Evolutionary conservation across 495 filamentous ascomycete genomes (phyloP), one percentile per base, ranked within the genome.

Genomic region (Xylaria acuta): DNA sequence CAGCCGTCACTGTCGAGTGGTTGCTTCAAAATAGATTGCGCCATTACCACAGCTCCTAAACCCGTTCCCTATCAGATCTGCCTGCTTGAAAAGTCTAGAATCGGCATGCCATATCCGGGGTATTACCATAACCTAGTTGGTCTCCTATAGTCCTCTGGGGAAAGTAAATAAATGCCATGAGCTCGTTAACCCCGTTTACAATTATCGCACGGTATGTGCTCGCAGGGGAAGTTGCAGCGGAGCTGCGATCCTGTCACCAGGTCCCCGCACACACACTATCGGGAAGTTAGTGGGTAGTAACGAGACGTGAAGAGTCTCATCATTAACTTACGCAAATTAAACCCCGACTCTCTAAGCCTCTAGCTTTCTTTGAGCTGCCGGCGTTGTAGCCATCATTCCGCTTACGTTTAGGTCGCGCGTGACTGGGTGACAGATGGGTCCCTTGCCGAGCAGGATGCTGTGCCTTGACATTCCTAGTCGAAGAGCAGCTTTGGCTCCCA

Each of bases 381-480:
- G 7, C 2, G 69, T 32, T 32, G 25, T 51, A 30, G 32, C 49
- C 49, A 36, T 75, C 69, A 12, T 74, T 73, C n/a, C 76, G 72
- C 56, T 78, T 78, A 14, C 77, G 74, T 62, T 79, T 79, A n/a
- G 76, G 30, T 27, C 72, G 75, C 22, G 43, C 1, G 11, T 38
- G 56, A 27, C 53, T 8, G 4, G 8, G 14, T 38, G 60, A 51
- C 22, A 1, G 49, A 25, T 25, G 27, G 20, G 20, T 5, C 5
- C 38, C 41, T 54, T 59, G 40, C 8, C 32, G 51, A 59, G n/a
- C 11, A 25, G 63, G 36, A 5, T 40, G 70, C 27, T 53, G 63
- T 58, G 30, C 34, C 34, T 72, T 41, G 32, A 5, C 40, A 66
- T 38, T 27, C 64, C 30, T 41, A 2, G 63, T 7, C 25, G 45